Base-by-base conservation (phyloP, 768 basidiomycete genomes). In the Termitomyces titanicus region DNA sequence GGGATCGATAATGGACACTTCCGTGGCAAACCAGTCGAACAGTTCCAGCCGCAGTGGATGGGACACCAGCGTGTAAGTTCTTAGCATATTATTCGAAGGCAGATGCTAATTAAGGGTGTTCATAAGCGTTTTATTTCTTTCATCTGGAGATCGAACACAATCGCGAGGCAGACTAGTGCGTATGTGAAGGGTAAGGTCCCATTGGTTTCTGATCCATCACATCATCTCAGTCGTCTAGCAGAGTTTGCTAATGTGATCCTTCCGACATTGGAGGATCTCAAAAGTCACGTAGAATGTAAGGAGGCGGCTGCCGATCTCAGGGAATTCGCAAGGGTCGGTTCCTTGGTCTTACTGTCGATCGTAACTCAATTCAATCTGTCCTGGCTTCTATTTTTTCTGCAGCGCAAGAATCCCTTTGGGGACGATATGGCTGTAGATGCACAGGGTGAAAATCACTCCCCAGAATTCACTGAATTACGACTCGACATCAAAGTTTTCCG, bases 181-280 rank as follows among this genome's bases (percentile, higher is more conserved):
- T 59, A 59, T 46, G 35, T 56, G 27, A 56, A 53, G 12, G 58
- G 58, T 50, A 11, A 20, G 47, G 1, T 43, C 10, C 11, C 44
- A 47, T 24, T 7, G 6, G 15, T 18, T 20, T n/a, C 5, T 6
- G 20, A 2, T 47, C 35, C 15, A 22, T 18, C 13, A 29, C 7
- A 24, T 46, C 22, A 0, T 13, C 40, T 53, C 6, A 25, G n/a
- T 24, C 17, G n/a, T 43, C n/a, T 38, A 35, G 25, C 33, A 53
- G 56, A 56, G 22, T 56, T 56, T 34, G 49, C 58, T 15, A 47
- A 61, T 27, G 56, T 58, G 13, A 55, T 58, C 37, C 45, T 61
- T 42, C 57, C 57, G 2, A 47, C 27, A 17, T 47, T 61, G 8
- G 57, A 55, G 22, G 48, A 52, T 20, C 27, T 56, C 11, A 33